Evolutionary conservation across 2,329 filamentous ascomycete genomes (phyloP), one percentile per base, ranked within the genome.

Genomic region (Neofusicoccum laricinum): DNA sequence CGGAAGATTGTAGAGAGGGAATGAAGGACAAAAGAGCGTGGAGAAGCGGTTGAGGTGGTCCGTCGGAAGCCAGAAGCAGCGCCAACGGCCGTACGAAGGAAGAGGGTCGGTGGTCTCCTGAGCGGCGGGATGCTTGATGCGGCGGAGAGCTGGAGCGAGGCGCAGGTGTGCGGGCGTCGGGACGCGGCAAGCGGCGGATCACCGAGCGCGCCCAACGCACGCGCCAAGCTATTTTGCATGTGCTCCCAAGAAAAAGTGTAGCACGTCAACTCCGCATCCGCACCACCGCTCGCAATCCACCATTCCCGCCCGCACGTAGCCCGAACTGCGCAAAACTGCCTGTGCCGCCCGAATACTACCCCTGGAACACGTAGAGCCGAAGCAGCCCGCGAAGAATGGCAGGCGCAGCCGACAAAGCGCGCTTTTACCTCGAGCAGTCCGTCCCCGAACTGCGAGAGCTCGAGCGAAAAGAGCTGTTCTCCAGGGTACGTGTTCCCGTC

Each of bases 381-480:
- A 48, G 69, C 69, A 14, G 10, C 5, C 5, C 41, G 12, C 15
- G 68, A 66, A 58, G 49, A 57, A 57, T 64, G 61, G 40, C 50
- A 14, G 50, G 61, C 30, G 92, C 95, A 65, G 90, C 91, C 68
- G 95, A 98, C 74, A 98, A 97, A 79, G 95, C 94, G 64, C 91
- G 94, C 65, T 98, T 94, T 79, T 97, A 91, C 78, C 86, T 98
- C 68, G 95, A 99, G 81, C 90, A 94, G 70, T 90, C 91, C 2
- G 91, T 97, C 48, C 92, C 93, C 15, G 93, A 98, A 77, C 85
- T 99, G 64, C 92, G 93, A 67, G 93, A 97, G 72, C 96, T 92
- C 77, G 91, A 96, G 78, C 87, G 91, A 69, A 97, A 97, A 77
- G 89, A 92, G 71, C 90, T 99, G 70, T 99, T 99, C 80, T 87